Percentiles rank a stretch among this genome's conserved stretches.
Evolutionary conservation across 257 asterid species (phyloP).

Genomic region (Dorcoceras hygrometricum): DNA sequence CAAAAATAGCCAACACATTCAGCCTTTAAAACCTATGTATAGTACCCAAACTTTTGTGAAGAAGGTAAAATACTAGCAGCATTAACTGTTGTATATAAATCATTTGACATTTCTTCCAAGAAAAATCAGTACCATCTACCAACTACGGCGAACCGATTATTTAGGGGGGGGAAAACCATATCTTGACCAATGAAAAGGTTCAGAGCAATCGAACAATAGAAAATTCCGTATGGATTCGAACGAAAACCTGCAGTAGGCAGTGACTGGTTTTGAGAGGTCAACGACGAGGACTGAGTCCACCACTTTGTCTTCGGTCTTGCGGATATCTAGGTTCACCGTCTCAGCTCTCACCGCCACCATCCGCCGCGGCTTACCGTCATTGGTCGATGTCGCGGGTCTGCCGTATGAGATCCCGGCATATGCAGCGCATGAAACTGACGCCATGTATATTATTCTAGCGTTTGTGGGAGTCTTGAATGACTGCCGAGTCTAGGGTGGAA

Average conservation of each 20-base stretch:
- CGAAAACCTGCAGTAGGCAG: slow-evolving; percentile 75
- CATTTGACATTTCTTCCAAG: no score
- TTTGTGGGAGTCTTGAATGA: not conserved
- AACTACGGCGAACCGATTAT: not conserved
- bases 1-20: no score
- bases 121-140: no score
- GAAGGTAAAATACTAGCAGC: no score
- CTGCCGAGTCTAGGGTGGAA: not conserved
- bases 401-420: slow-evolving; percentile 32
- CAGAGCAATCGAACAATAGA: not conserved
- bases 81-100: no score
- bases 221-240: not conserved
- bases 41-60: no score
- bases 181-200: not conserved
- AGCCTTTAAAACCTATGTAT: no score
- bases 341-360: slow-evolving; percentile 76
- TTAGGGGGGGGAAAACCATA: not conserved
- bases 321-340: slow-evolving; percentile 70
- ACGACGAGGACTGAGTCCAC: slow-evolving; percentile 77
- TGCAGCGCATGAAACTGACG: slow-evolving; percentile 43
- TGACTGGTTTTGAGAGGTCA: slow-evolving; percentile 76
- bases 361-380: slow-evolving; percentile 41
- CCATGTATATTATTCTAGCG: slow-evolving; percentile 31
- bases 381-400: slow-evolving; percentile 16
- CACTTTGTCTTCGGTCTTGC: slow-evolving; percentile 80